Base-by-base conservation (phyloP, 2,329 filamentous ascomycete genomes). In the Hymenoscyphus salicellus region DNA sequence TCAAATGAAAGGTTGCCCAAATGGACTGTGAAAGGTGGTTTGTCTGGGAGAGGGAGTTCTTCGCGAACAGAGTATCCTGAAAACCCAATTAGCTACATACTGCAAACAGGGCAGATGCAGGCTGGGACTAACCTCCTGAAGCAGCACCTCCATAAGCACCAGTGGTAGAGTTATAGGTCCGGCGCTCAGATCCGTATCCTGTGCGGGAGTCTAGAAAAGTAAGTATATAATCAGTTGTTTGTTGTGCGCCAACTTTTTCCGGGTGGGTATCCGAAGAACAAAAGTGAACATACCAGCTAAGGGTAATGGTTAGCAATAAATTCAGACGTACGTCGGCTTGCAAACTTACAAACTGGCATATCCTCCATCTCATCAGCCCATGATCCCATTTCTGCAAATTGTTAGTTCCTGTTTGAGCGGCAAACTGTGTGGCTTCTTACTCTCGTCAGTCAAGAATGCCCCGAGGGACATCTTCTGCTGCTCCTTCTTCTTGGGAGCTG, bases 361-460 rank as follows among this genome's bases (percentile, higher is more conserved):
- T 97, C 93, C 80, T 99, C 95, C 82, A 99, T 97, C 78, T 99
- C 95, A 81, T 99, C 96, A 75, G 95, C 95, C 95, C 95, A 99
- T 73, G 95, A 98, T 77, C 94, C 93, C 76, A 89, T 84, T 75
- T 85, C 88, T 90, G 75, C 60, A 60, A 68, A 63, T 69, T 68
- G 66, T 74, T 66, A 75, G 71, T 69, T 56, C 72, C 82, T 70
- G 79, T 64, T 65, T 33, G 36, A 66, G 76, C 72, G 68, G 62
- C 30, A 32, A 38, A 36, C 33, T 16, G 55, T 41, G 52, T 38
- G 32, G 43, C 59, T 60, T 84, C 92, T 80, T 85, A 97, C 94
- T 89, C 80, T 92, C 86, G 80, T 97, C 92, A 77, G 86, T 85
- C 84, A 99, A 86, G 86, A 99, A 99, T 81, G 92, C 91, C 84